Conservation (phyloP, 257 asterid genomes). For the Verbascum thapsus region DNA sequence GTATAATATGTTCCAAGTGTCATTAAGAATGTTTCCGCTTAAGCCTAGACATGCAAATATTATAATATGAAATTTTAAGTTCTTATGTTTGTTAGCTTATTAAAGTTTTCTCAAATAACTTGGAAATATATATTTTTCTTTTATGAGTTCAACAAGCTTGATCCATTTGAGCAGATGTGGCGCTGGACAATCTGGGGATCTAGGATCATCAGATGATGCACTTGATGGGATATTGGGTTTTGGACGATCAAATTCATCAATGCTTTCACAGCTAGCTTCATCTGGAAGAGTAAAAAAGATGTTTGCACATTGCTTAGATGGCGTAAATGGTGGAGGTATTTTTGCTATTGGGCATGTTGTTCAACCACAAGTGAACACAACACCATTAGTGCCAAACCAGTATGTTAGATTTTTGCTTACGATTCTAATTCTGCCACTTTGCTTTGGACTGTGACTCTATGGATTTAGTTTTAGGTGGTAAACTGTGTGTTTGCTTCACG, state of each 20-base stretch:
- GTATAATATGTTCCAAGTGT: slow-evolving; percentile 7
- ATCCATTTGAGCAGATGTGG: slow-evolving; percentile 73
- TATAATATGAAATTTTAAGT: neutral
- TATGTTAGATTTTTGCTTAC: slow-evolving; percentile 48
- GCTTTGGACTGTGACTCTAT: slow-evolving; percentile 11
- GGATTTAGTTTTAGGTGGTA: slow-evolving; percentile 21
- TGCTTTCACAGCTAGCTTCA: slow-evolving; percentile 95
- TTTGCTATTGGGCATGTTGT: slow-evolving; percentile 99
- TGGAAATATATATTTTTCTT: neutral
- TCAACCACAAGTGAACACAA: slow-evolving; percentile 92
- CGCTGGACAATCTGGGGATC: slow-evolving; percentile 82
- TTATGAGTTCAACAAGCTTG: slow-evolving; percentile 16
- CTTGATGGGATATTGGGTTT: slow-evolving; percentile 98
- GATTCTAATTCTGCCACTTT: slow-evolving; percentile 24
- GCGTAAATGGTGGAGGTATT: slow-evolving; percentile 97
- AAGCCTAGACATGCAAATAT: slow-evolving; percentile 21
- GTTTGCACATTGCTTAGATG: slow-evolving; percentile 99
- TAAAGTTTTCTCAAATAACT: slow-evolving; percentile 19
- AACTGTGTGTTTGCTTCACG: slow-evolving; percentile 25
- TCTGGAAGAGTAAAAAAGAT: slow-evolving; percentile 87
- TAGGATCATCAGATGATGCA: slow-evolving; percentile 81
- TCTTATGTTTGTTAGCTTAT: slow-evolving; percentile 14
- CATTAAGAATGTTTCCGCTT: slow-evolving; percentile 13
- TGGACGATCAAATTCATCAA: slow-evolving; percentile 91
- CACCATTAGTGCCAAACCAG: slow-evolving; percentile 83